Percentiles rank a stretch among this genome's conserved stretches.
Conservation (phyloP, 2,329 filamentous ascomycete genomes). For the Sporothrix luriei region DNA sequence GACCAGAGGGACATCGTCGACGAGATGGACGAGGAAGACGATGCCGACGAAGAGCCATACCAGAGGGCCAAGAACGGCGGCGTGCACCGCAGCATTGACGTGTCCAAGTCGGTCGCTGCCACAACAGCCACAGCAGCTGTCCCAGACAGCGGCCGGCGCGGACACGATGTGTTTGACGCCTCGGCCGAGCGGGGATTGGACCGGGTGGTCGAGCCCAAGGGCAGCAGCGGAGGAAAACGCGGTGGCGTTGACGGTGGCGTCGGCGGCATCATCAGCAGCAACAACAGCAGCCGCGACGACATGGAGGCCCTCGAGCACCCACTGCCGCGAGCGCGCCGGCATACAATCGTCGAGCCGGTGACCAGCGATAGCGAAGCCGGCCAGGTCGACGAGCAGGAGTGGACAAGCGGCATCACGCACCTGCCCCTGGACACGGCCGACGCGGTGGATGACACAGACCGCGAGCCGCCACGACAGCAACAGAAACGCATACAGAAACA, state of each 20-base stretch:
- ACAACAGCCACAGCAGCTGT: background rate
- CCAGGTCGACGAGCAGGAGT: slow-evolving; percentile 60
- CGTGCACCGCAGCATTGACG: background rate
- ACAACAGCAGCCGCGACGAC: slow-evolving; percentile 15
- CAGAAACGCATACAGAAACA: too few species aligned
- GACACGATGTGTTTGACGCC: slow-evolving; percentile 36
- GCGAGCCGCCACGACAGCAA: slow-evolving; percentile 34
- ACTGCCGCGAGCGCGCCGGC: slow-evolving; percentile 27
- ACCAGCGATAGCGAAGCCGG: slow-evolving; percentile 51
- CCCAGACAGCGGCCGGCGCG: background rate
- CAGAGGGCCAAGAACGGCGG: background rate
- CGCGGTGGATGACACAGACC: slow-evolving; percentile 42
- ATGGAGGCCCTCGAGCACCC: slow-evolving; percentile 5
- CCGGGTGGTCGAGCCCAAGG: slow-evolving; percentile 45
- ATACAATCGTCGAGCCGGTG: slow-evolving; percentile 46
- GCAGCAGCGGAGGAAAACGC: slow-evolving; percentile 33
- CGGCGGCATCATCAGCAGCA: slow-evolving; percentile 31
- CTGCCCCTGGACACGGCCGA: background rate
- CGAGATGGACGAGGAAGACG: background rate
- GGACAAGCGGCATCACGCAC: slow-evolving; percentile 53
- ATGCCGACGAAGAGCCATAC: background rate
- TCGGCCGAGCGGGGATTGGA: slow-evolving; percentile 40
- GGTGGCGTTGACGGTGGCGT: background rate
- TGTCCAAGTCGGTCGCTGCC: background rate
- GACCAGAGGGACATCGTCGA: background rate